A percentile compares a stretch with the other conserved stretches of the same genome.
These are phyloP conservation scores for Miscanthus sacchariflorus DNA, from an alignment of 202 grass and related monocot genomes.

Conservation along the genomic window DNA sequence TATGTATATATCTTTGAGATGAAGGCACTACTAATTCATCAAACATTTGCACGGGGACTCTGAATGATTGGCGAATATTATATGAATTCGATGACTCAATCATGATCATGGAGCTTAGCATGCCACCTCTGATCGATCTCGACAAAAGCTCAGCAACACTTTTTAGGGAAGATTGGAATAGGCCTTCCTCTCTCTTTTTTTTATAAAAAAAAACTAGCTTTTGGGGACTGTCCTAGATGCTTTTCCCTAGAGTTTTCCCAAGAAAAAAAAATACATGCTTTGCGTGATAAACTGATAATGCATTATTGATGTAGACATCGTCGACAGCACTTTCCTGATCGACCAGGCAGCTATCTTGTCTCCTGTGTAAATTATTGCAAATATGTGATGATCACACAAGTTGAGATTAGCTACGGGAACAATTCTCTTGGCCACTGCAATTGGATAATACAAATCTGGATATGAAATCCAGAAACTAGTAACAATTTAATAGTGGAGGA, in stretches of 20 bases:
- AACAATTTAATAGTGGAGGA: neutral
- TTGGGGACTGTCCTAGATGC: constrained; percentile 12
- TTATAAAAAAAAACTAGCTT: neutral
- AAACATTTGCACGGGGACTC: constrained; percentile 38
- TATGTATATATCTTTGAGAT: constrained; percentile 4
- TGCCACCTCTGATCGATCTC: constrained; percentile 24
- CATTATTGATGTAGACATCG: constrained; percentile 20
- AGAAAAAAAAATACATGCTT: constrained; percentile 6
- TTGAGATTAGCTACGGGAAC: neutral
- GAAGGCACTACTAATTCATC: neutral
- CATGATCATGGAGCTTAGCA: constrained; percentile 16
- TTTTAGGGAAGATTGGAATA: neutral
- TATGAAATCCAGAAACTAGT: constrained; percentile 18
- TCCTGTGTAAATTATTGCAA: constrained; percentile 9
- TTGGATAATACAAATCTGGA: neutral
- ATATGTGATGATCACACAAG: neutral
- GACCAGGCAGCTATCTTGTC: constrained; percentile 18
- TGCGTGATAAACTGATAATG: neutral
- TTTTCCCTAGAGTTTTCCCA: constrained; percentile 14
- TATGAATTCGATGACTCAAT: constrained; percentile 16
- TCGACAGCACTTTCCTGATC: neutral
- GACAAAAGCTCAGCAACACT: constrained; percentile 36
- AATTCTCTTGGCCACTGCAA: constrained; percentile 10
- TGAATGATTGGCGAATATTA: constrained; percentile 28
- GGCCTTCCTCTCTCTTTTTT: neutral